A percentile compares a stretch with the other conserved stretches of the same genome.
Evolutionary conservation across 1,284 basidiomycete genomes (phyloP).

Genomic region (Ustilago curta): DNA sequence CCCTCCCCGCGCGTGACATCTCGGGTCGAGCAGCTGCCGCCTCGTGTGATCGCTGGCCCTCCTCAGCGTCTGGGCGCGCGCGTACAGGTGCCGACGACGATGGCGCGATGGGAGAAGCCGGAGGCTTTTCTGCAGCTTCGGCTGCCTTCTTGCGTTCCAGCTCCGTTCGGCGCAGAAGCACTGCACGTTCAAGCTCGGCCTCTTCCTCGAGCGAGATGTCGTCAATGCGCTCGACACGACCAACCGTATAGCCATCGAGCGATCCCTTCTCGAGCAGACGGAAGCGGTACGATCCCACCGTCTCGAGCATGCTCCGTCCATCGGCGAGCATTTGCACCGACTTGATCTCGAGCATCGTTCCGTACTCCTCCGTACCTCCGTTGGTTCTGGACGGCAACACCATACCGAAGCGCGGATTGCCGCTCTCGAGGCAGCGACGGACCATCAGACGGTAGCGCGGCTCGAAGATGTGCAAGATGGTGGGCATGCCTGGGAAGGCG

Average conservation of each 20-base stretch:
- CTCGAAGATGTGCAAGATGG: slow-evolving; percentile 90
- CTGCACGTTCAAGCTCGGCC: slow-evolving; percentile 46
- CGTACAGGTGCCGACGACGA: slow-evolving; percentile 24
- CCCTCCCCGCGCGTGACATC: slow-evolving; percentile 24
- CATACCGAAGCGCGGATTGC: slow-evolving; percentile 85
- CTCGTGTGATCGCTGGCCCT: neutral
- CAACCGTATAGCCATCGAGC: slow-evolving; percentile 87
- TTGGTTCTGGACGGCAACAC: slow-evolving; percentile 76
- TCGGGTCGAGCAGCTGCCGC: slow-evolving; percentile 18
- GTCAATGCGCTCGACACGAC: slow-evolving; percentile 76
- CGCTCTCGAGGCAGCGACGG: slow-evolving; percentile 83
- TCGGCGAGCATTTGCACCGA: slow-evolving; percentile 88
- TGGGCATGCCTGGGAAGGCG: slow-evolving; percentile 89
- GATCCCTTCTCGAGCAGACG: slow-evolving; percentile 80
- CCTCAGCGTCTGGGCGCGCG: slow-evolving; percentile 1
- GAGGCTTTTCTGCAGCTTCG: slow-evolving; percentile 16
- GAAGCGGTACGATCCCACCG: slow-evolving; percentile 85
- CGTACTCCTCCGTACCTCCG: slow-evolving; percentile 76
- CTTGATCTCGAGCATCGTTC: slow-evolving; percentile 91
- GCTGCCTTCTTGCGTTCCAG: slow-evolving; percentile 40
- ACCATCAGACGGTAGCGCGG: slow-evolving; percentile 92
- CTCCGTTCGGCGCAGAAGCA: slow-evolving; percentile 29
- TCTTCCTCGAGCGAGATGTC: slow-evolving; percentile 57
- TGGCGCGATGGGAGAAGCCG: slow-evolving; percentile 14
- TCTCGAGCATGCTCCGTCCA: slow-evolving; percentile 88